Evolutionary conservation across 208 protist species (phyloP), one percentile per base, ranked within the genome.

Genomic region (Leishmania gerbilli): DNA sequence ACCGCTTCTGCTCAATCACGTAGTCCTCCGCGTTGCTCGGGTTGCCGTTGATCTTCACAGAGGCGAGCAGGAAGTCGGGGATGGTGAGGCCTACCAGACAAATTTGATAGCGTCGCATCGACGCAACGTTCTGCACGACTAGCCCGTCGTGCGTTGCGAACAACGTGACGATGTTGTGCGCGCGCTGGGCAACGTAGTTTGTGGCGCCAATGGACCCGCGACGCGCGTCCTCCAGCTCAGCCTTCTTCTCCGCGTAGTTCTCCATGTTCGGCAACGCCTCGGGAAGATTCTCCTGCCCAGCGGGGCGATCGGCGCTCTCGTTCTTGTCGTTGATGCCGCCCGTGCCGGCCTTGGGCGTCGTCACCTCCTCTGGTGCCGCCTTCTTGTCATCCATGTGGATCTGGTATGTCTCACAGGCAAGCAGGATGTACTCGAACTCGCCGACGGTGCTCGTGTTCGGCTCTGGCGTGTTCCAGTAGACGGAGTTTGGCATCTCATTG

Each of bases 71-170:
- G 74, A 99, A 96, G 87, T 98, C 93, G 27, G 97, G 97, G 72
- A 99, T 97, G 60, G 92, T 94, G 72, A 98, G 87, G 47, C 97
- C 97, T 67, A 98, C 91, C 6, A 99, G 91, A 74, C 90, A 95
- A 58, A 95, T 97, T 67, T 96, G 91, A 84, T 97, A 96, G 9
- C 88, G 84, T 71, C 95, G 90, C 71, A 98, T 83, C 37, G 85
- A 82, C 13, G 92, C 85, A 37, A 88, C 79, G 87, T 98, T 96
- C 82, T 98, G 96, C 47, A 97, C 87, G 4, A 95, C 88, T 27
- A 98, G 85, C 6, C 95, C 95, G 45, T 90, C 91, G 53, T 83
- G 79, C 15, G 94, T 96, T 2, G 95, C 89, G 78, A 98, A 98
- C 75, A 99, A 89, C 9, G 95, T 97, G 47, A 97, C 94, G 75